Conservation (phyloP, 2,329 filamentous ascomycete genomes). For the Paracorniculantispora psalliotae region DNA sequence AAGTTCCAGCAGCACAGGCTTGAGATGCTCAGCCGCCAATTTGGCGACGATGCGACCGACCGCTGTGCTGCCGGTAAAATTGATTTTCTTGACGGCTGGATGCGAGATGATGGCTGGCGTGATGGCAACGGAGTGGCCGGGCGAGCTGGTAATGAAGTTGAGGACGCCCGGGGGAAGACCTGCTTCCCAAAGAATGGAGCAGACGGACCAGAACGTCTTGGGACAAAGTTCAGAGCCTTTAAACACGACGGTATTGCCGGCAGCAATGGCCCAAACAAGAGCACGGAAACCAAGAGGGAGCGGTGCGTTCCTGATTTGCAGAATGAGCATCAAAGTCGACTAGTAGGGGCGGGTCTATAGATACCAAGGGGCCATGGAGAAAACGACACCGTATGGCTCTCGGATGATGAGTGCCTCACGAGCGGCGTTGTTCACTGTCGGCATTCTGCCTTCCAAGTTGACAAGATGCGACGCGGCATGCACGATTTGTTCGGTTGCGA, state of each 20-base stretch:
- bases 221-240: conserved; percentile 65
- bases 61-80: conserved; percentile 39
- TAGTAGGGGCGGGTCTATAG: neutral
- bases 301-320: conserved; percentile 43
- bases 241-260: conserved; percentile 65
- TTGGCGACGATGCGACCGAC: conserved; percentile 38
- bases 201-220: conserved; percentile 54
- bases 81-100: conserved; percentile 33
- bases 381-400: conserved; percentile 26
- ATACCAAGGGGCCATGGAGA: conserved; percentile 28
- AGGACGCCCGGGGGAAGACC: conserved; percentile 67
- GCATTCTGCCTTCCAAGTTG: conserved; percentile 34
- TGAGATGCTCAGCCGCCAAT: conserved; percentile 34
- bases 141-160: conserved; percentile 60
- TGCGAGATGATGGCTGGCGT: conserved; percentile 59
- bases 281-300: conserved; percentile 45
- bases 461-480: conserved; percentile 41
- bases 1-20: conserved; percentile 42
- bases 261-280: conserved; percentile 59
- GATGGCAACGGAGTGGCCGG: conserved; percentile 58
- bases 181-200: conserved; percentile 59
- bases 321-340: neutral
- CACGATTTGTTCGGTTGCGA: conserved; percentile 33
- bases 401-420: conserved; percentile 30
- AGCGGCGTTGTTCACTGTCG: conserved; percentile 26